phyloP scores from a whole-genome alignment of 495 filamentous ascomycete genomes.

The Aspergillus conjunctus region DNA sequence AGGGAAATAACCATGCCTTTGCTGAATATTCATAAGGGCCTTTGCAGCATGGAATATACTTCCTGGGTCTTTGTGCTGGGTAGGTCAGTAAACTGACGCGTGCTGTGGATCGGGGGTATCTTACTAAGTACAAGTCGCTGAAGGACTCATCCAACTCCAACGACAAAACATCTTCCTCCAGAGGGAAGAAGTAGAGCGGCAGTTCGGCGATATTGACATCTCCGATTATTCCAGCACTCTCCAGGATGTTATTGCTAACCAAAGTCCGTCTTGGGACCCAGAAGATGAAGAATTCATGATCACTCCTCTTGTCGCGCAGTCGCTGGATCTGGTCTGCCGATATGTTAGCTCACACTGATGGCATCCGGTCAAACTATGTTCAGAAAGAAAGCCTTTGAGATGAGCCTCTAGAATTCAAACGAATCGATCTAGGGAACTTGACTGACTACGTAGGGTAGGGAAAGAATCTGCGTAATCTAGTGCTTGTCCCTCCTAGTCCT shows the following conservation, averaged over 20 bases:
- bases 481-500: slow-evolving; percentile 50
- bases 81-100: background rate
- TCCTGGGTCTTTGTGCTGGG: slow-evolving; percentile 83
- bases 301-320: slow-evolving; percentile 75
- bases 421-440: slow-evolving; percentile 64
- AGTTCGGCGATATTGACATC: slow-evolving; percentile 88
- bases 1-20: slow-evolving; percentile 89
- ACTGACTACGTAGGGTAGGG: slow-evolving; percentile 64
- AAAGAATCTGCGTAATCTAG: slow-evolving; percentile 61
- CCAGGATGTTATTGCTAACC: slow-evolving; percentile 87
- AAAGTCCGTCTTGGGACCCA: slow-evolving; percentile 91
- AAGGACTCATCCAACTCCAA: slow-evolving; percentile 88
- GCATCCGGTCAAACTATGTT: slow-evolving; percentile 39
- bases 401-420: slow-evolving; percentile 40
- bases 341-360: slow-evolving; percentile 63
- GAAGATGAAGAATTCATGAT: slow-evolving; percentile 94
- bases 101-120: slow-evolving; percentile 17
- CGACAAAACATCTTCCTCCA: slow-evolving; percentile 89
- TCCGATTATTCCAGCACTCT: slow-evolving; percentile 90
- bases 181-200: slow-evolving; percentile 83
- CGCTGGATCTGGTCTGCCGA: slow-evolving; percentile 85
- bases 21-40: slow-evolving; percentile 94
- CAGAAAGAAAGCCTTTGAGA: slow-evolving; percentile 47
- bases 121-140: slow-evolving; percentile 79
- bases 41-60: slow-evolving; percentile 82